Percentiles rank a stretch among this genome's conserved stretches.
These are phyloP conservation scores for Salix brachista DNA, from an alignment of 345 rosid species.

Conservation along the genomic window DNA sequence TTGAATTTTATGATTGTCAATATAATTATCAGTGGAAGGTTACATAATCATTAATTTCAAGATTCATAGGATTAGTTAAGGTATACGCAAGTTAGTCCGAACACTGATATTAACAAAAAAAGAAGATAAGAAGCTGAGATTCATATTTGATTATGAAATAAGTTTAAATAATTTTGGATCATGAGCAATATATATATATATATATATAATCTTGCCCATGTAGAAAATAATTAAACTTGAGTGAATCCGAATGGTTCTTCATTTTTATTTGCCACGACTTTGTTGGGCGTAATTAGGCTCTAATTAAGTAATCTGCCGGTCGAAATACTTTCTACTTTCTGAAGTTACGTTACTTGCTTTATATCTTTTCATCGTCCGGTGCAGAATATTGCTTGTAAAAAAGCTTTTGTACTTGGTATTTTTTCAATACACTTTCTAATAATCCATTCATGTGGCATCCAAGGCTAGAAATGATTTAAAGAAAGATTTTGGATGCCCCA, in stretches of 20 bases:
- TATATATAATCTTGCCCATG: neutral
- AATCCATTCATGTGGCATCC: neutral
- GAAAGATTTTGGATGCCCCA: slow-evolving; percentile 3
- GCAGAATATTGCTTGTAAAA: neutral
- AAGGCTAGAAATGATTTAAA: neutral
- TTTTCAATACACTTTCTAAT: neutral
- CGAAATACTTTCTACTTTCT: neutral
- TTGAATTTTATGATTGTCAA: too few species aligned
- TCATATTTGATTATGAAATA: neutral
- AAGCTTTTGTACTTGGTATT: neutral
- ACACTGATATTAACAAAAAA: too few species aligned
- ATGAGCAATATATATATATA: neutral
- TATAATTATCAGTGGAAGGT: too few species aligned
- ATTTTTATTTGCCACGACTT: too few species aligned
- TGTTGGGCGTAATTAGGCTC: neutral
- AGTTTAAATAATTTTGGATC: neutral
- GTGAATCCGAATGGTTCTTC: neutral
- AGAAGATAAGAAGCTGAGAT: neutral
- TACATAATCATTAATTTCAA: too few species aligned
- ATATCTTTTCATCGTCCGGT: neutral
- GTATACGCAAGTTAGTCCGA: too few species aligned
- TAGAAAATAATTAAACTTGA: neutral
- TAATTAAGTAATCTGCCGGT: neutral
- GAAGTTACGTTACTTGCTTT: neutral
- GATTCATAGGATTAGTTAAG: too few species aligned